Base-by-base conservation (phyloP, 2,329 filamentous ascomycete species). In the Penicillium sp. region DNA sequence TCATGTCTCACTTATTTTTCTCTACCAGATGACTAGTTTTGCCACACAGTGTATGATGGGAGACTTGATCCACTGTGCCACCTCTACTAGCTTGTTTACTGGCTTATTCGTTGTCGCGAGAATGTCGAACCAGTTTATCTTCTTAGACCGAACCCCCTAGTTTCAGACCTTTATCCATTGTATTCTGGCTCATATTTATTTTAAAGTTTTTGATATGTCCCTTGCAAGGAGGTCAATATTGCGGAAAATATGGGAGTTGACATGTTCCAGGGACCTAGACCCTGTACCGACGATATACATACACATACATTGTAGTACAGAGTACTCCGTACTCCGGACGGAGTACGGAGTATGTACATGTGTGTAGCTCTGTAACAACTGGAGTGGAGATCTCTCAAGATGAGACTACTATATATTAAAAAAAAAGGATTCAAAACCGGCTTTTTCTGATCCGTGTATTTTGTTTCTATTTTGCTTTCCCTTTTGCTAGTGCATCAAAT, bases 11-110 rank as follows among this genome's bases (percentile, higher is more conserved):
- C 53, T 13, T 31, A 16, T 34, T 38, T 51, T 51, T 52, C 9
- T 27, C 33, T 27, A 16, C 27, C 54, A 36, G 49, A 57, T 57
- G 54, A 53, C 46, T 38, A 41, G 29, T 31, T 57, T 50, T 7
- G 54, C 54, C 54, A 57, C 54, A 39, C 7, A 27, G n/a, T 27
- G 38, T 54, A 25, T 50, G 39, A 27, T 55, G 31, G 43, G 40
- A 48, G 25, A 39, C 51, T 39, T 27, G 41, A 34, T 53, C 54
- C 54, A 57, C 54, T 16, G 49, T 56, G 13, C 21, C 34, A 52
- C 49, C 13, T 38, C 9, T 40, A 34, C 38, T 34, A 21, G 44
- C 13, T 19, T 27, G 19, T 16, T 43, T 23, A 54, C 44, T 54
- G 53, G 47, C 15, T 15, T 45, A 40, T 45, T 19, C n/a, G n/a